These are phyloP conservation scores for Vitis hybrid DNA, from an alignment of 177 flowering plant genomes.

Conservation along the genomic window DNA sequence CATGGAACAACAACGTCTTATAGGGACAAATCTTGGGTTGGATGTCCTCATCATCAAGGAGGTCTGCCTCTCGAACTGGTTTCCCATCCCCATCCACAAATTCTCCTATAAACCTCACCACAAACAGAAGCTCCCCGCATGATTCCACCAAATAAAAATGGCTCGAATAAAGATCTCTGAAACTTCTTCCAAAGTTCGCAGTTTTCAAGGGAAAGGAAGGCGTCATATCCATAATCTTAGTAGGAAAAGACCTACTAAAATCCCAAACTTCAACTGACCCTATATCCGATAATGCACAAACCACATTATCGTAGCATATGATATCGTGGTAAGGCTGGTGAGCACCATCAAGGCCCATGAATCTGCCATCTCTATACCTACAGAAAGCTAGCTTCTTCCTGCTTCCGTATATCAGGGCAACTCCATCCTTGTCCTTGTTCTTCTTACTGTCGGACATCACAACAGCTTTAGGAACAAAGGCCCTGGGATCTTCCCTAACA, in stretches of 20 bases:
- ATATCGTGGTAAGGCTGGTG: not conserved
- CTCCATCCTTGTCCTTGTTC: not conserved
- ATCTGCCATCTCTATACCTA: not conserved
- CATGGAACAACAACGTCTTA: constrained; percentile 2
- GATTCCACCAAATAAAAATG: constrained; percentile 9
- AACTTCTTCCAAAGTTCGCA: too few species aligned
- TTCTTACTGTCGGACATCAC: not conserved
- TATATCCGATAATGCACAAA: not conserved
- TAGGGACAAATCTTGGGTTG: constrained; percentile 1
- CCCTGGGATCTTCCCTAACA: too few species aligned
- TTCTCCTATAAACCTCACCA: constrained; percentile 12
- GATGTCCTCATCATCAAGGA: not conserved
- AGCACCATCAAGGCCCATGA: not conserved
- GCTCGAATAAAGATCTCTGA: not conserved
- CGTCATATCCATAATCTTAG: not conserved
- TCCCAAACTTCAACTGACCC: constrained; percentile 9
- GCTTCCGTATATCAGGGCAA: not conserved
- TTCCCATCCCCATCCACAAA: constrained; percentile 11
- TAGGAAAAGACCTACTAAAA: not conserved
- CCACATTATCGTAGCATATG: not conserved
- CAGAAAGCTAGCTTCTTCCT: constrained; percentile 2
- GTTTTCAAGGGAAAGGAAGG: not conserved
- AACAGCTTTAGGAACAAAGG: not conserved
- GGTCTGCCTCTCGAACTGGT: not conserved
- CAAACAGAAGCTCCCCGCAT: not conserved